A percentile compares a stretch with the other conserved stretches of the same genome.
Evolutionary conservation across 1,284 basidiomycete species (phyloP).

Genomic region (Ustilago xerochloae): DNA sequence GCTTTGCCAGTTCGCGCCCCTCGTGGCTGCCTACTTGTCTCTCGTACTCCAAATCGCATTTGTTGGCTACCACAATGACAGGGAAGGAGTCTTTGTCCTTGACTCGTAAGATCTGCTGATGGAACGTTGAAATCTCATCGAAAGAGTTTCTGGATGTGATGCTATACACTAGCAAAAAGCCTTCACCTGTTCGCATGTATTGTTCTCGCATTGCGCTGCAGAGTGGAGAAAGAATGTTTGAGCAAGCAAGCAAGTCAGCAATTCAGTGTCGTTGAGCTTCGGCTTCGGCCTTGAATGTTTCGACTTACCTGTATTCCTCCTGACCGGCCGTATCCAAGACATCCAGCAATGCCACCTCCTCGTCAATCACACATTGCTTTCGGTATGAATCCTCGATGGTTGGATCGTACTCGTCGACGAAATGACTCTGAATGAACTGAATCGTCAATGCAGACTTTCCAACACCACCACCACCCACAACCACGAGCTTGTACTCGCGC

Average conservation of each 20-base stretch:
- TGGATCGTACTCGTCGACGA: conserved; percentile 98
- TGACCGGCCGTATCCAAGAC: conserved; percentile 98
- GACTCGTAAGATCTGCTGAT: conserved; percentile 85
- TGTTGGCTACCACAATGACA: conserved; percentile 97
- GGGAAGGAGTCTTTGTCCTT: conserved; percentile 98
- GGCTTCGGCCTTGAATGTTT: too few species aligned
- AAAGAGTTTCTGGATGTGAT: conserved; percentile 98
- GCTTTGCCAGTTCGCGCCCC: conserved; percentile 95
- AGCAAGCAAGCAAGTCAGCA: background rate
- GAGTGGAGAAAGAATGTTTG: background rate
- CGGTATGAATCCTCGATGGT: conserved; percentile 80
- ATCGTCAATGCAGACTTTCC: conserved; percentile 97
- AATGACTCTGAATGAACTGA: conserved; percentile 92
- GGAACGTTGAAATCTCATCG: conserved; percentile 95
- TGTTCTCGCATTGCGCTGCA: conserved; percentile 95
- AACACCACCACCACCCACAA: conserved; percentile 96
- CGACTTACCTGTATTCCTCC: conserved; percentile 91
- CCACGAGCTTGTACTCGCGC: conserved; percentile 73
- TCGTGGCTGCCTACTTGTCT: conserved; percentile 97
- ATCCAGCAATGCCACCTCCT: conserved; percentile 95
- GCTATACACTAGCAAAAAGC: conserved; percentile 97
- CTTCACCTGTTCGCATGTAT: conserved; percentile 97
- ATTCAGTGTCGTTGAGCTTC: background rate
- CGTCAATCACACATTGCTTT: conserved; percentile 78
- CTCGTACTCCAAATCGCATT: conserved; percentile 98